Evolutionary conservation across 495 filamentous ascomycete genomes (phyloP), one percentile per base, ranked within the genome.

Genomic region (Staphylotrichum longicolle): DNA sequence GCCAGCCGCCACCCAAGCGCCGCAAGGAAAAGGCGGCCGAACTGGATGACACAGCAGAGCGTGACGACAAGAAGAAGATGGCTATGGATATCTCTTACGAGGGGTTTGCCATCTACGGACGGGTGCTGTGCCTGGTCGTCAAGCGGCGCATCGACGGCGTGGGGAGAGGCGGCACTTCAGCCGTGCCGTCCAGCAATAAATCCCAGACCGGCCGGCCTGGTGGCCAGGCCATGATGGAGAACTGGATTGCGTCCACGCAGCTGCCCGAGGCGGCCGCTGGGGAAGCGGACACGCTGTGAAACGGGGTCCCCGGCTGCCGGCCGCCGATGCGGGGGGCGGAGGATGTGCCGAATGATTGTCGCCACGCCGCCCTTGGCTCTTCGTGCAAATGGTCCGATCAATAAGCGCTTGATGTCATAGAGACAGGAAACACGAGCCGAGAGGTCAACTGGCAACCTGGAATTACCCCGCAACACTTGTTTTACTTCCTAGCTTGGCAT

Each of bases 101-200:
- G 66, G 93, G 94, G 39, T 98, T 96, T 74, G 87, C 86, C 67
- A 97, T 98, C 72, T 93, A 94, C 75, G 90, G 93, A 7, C 88
- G 91, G 61, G 89, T 96, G 37, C 78, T 98, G 42, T 98, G 92
- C 71, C 77, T 98, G 42, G 86, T 98, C 12, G 88, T 98, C 63
- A 93, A 95, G 73, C 65, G 74, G 54, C 76, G 75, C 54, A 69
- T 80, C 63, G 63, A 65, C 61, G 50, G 30, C 54, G 63, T 58
- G 57, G 68, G 63, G 58, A 65, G 63, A 55, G 66, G 68, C 57
- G 67, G 67, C 51, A 53, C 64, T 66, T 65, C 66, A 51, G 68
- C 66, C 64, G 64, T 55, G 67, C 11, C n/a, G 8, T 33, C 60
- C 39, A 68, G 74, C 58, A 68, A 68, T 14, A 67, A 55, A 56